Evolutionary conservation across 345 rosid genomes (phyloP), one percentile per base, ranked within the genome.

Genomic region (Adansonia digitata): DNA sequence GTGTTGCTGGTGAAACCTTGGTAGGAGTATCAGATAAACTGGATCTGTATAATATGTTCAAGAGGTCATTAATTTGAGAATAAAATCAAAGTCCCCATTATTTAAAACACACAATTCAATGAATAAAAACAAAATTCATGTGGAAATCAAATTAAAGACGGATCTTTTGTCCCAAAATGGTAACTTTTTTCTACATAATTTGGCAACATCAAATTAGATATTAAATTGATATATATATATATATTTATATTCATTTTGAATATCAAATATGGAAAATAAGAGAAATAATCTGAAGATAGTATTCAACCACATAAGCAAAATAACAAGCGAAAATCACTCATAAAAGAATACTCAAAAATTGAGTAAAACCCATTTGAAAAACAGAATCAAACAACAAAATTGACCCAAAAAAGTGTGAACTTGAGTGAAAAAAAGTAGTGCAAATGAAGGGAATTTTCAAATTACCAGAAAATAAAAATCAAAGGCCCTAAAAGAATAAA

Each of bases 1-100:
- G 88, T 52, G 91, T 92, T 4, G 92, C 92, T 27, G 97, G 90
- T 46, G 97, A 81, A 71, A 85, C 74, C 82, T 90, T 93, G 53
- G 62, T 84, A 52, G 92, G 88, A 80, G 98, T 86, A 80, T 95
- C 98, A 27, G 92, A 82, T 56, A 88, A 71, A 75, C 88, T 80
- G 69, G 92, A 84, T 90, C 99, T 95, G 90, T 69, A 60, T 77
- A 73, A 75, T 17, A 71, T 82, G 56, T 69, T 70, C 74, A 77
- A 65, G 71, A 22, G 34, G 29, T n/a, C 43, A 67, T n/a, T 42
- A 52, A 73, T 24, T 62, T 69, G 29, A 59, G 43, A 4, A 74
- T 43, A 69, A 74, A 61, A 70, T 27, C 72, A 74, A 67, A 78
- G 40, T 65, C 51, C 51, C 48, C 45, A 49, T 56, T 55, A 67